Base-by-base conservation (phyloP, 2,329 filamentous ascomycete genomes). In the Colletotrichum endophyticum region DNA sequence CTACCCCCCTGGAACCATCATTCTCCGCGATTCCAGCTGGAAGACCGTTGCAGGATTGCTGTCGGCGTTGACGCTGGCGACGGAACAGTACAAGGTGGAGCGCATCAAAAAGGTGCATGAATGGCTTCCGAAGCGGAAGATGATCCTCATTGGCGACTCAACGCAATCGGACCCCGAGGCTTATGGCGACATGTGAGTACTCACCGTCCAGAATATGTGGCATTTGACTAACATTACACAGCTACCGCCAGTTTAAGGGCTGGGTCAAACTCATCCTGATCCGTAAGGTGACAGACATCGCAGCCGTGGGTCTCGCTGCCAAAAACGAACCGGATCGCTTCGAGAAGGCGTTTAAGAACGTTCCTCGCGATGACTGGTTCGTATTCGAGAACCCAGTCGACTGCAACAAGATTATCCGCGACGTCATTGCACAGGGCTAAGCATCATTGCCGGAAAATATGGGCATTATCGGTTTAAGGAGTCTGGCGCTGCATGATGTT, bases 131-230 rank as follows among this genome's bases (percentile, higher is more conserved):
- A 89, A 90, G 79, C 89, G 95, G 76, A 94, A 94, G 80, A 93
- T 98, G 86, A 91, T 99, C 78, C 93, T 93, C 79, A 93, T 99
- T 78, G 96, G 96, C 1, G 96, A 99, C 85, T 96, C 94, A 53
- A 98, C 96, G 0, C 96, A 98, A 85, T 94, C 92, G 30, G 96
- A 99, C 80, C 96, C 96, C 0, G 96, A 99, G 83, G 92, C 95
- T 0, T 99, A 98, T 82, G 96, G 93, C 32, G 93, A 96, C 79
- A 92, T 95, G 85, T 96, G 90, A 84, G 89, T 84, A 32, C 2
- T 8, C 11, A 11, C 28, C 5, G 11, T 22, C 7, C 8, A n/a
- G 15, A 7, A 7, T 2, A 25, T 66, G 1, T 5, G 0, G 19
- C 7, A 9, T 1, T 12, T 12, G 34, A 9, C 69, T 53, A 8